These are phyloP conservation scores for Termitomyces sp. DNA, from an alignment of 768 basidiomycete species.

Conservation along the genomic window DNA sequence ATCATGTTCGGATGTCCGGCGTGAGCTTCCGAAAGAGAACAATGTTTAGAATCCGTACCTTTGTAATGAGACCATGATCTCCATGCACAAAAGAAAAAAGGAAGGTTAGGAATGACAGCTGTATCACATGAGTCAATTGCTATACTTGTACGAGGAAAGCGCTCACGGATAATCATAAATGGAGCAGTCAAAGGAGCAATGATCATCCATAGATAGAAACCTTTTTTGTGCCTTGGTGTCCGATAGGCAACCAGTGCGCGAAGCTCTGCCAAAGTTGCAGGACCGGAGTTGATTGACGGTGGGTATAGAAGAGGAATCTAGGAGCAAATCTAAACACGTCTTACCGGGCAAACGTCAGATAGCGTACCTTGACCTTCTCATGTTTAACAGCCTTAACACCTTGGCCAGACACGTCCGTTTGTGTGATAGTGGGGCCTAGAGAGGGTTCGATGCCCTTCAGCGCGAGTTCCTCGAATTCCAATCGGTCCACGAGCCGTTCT, in stretches of 20 bases:
- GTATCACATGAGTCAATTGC: background rate
- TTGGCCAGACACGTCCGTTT: no score
- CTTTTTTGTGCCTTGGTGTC: constrained; percentile 58
- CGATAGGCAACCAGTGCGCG: constrained; percentile 45
- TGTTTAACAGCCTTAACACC: constrained; percentile 18
- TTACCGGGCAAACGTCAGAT: background rate
- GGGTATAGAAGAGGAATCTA: constrained; percentile 70
- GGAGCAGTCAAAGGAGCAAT: constrained; percentile 72
- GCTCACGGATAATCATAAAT: constrained; percentile 71
- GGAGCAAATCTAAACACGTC: background rate
- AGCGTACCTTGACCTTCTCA: constrained; percentile 4
- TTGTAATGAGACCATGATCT: constrained; percentile 81
- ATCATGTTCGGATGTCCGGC: no score
- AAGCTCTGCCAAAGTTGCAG: constrained; percentile 40
- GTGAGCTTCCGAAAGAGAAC: background rate
- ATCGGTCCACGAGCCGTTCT: constrained; percentile 60
- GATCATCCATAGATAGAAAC: constrained; percentile 61
- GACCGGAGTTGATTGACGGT: constrained; percentile 30
- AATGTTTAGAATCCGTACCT: constrained; percentile 34
- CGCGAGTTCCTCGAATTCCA: constrained; percentile 79
- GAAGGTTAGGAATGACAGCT: constrained; percentile 82
- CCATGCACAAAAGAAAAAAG: constrained; percentile 84
- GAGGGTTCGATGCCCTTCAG: constrained; percentile 71
- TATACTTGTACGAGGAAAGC: background rate
- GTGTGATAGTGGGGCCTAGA: constrained; percentile 46